A percentile compares a stretch with the other conserved stretches of the same genome.
Conservation (phyloP, 345 rosid genomes). For the Noccaea bulbosa region DNA sequence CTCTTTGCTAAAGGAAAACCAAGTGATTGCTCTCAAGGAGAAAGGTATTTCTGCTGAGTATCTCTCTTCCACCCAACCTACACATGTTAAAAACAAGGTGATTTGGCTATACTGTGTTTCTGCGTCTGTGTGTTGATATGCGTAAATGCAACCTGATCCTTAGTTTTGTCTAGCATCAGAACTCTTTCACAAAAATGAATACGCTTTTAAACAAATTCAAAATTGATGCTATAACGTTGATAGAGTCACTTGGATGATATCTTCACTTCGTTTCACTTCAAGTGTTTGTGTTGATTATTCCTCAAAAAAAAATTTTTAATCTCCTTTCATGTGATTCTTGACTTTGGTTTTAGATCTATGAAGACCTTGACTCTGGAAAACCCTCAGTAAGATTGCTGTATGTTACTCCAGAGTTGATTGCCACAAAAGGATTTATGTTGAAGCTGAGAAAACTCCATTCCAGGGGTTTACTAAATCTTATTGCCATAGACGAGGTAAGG, state of each 20-base stretch:
- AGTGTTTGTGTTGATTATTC: not conserved
- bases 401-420: slow-evolving; percentile 92
- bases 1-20: slow-evolving; percentile 69
- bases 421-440: slow-evolving; percentile 81
- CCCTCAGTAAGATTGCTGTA: slow-evolving; percentile 81
- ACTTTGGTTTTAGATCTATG: slow-evolving; percentile 65
- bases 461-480: slow-evolving; percentile 89
- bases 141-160: not conserved
- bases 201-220: not conserved
- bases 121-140: not conserved
- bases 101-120: slow-evolving; percentile 11
- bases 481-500: slow-evolving; percentile 92
- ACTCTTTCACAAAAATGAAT: slow-evolving; percentile 1
- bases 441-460: slow-evolving; percentile 72
- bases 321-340: slow-evolving; percentile 25
- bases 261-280: slow-evolving; percentile 2
- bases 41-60: slow-evolving; percentile 91
- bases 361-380: slow-evolving; percentile 87
- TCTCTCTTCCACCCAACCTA: slow-evolving; percentile 82
- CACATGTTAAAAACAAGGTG: slow-evolving; percentile 63
- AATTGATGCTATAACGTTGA: slow-evolving; percentile 10
- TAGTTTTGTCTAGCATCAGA: not conserved
- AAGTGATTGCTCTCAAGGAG: slow-evolving; percentile 83
- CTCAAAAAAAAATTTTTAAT: not conserved
- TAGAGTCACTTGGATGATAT: slow-evolving; percentile 1